Percentiles rank a stretch among this genome's conserved stretches.
Conservation (phyloP, 352 stramenopile species). For the Albugo laibachii region DNA sequence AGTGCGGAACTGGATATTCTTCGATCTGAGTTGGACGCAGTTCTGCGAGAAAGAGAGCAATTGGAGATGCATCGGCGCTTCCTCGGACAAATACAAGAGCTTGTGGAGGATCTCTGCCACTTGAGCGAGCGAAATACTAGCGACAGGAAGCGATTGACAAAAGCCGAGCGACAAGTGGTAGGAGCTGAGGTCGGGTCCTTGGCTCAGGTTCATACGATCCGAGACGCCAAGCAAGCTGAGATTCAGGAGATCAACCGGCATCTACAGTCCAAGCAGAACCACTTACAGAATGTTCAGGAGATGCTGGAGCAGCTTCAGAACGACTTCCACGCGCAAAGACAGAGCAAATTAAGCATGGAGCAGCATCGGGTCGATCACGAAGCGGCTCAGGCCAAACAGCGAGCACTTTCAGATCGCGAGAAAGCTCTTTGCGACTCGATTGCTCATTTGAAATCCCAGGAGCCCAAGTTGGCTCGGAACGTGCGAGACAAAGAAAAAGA, state of each 20-base stretch:
- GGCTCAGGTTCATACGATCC: slow-evolving; percentile 15
- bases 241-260: slow-evolving; percentile 26
- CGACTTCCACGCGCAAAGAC: slow-evolving; percentile 32
- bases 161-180: slow-evolving; percentile 11
- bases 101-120: slow-evolving; percentile 15
- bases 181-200: slow-evolving; percentile 18
- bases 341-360: slow-evolving; percentile 30
- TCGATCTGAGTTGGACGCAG: slow-evolving; percentile 4
- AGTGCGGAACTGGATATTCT: slow-evolving; percentile 36
- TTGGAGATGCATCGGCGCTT: slow-evolving; percentile 13
- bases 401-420: slow-evolving; percentile 27
- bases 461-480: slow-evolving; percentile 21
- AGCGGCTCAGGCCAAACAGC: slow-evolving; percentile 24
- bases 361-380: slow-evolving; percentile 33
- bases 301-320: slow-evolving; percentile 33
- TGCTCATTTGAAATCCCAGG: slow-evolving; percentile 12
- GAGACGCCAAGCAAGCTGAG: slow-evolving; percentile 28
- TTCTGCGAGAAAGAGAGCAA: slow-evolving; percentile 16
- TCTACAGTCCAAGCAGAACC: slow-evolving; percentile 28
- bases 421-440: slow-evolving; percentile 30
- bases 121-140: slow-evolving; percentile 4
- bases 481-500: slow-evolving; percentile 23
- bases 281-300: slow-evolving; percentile 23
- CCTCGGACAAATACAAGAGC: slow-evolving; percentile 14
- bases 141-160: slow-evolving; percentile 19